Evolutionary conservation across 2,329 filamentous ascomycete species (phyloP).

Genomic region (Lecanicillium sp.): DNA sequence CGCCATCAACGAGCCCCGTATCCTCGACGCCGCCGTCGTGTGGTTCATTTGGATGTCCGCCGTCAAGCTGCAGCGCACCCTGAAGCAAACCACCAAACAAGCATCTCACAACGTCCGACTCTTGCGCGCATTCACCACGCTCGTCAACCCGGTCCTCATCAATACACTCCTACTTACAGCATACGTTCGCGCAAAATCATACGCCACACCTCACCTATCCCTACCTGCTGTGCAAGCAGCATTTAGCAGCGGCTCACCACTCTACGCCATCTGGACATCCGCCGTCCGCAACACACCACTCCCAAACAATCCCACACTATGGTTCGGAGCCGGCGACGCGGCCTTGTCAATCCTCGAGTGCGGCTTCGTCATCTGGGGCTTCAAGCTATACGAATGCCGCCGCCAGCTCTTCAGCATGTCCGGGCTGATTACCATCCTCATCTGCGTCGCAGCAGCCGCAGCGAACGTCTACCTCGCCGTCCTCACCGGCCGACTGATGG

Average conservation of each 20-base stretch:
- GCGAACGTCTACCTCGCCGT: constrained; percentile 35
- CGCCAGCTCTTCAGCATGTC: constrained; percentile 33
- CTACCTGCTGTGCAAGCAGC: constrained; percentile 15
- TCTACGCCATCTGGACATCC: constrained; percentile 27
- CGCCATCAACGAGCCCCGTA: constrained; percentile 21
- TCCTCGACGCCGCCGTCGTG: constrained; percentile 37
- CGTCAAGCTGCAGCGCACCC: constrained; percentile 26
- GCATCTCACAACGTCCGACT: background rate
- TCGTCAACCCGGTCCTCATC: constrained; percentile 39
- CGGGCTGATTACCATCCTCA: constrained; percentile 28
- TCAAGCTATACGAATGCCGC: constrained; percentile 44
- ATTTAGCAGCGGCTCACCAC: constrained; percentile 24
- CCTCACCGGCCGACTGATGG: constrained; percentile 24
- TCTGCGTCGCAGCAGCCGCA: constrained; percentile 28
- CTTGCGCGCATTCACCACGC: constrained; percentile 22
- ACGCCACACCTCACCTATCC: constrained; percentile 22
- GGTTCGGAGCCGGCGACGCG: constrained; percentile 39
- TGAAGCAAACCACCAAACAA: constrained; percentile 18
- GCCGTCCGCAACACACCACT: constrained; percentile 8
- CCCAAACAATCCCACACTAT: constrained; percentile 12
- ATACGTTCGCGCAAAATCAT: constrained; percentile 32
- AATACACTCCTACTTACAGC: constrained; percentile 35
- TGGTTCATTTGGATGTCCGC: constrained; percentile 41
- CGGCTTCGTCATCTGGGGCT: constrained; percentile 43
- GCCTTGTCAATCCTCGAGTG: constrained; percentile 40